Percentiles rank a stretch among this genome's conserved stretches.
Conservation (phyloP, 1,139 yeast species). For the Yamadazyma diospyri region DNA sequence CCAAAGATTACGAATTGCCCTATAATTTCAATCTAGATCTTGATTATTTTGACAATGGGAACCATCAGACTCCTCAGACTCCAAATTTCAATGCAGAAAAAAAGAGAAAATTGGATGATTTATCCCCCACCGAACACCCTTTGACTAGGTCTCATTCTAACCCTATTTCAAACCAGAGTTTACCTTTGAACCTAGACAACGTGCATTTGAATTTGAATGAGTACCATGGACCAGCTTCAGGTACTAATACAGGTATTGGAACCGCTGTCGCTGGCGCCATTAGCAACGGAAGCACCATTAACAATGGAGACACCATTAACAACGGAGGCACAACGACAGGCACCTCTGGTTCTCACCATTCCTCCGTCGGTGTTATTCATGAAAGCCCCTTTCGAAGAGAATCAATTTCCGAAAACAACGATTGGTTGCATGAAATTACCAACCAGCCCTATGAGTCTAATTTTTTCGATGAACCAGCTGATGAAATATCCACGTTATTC, state of each 20-base stretch:
- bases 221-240: background rate
- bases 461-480: conserved; percentile 18
- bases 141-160: conserved; percentile 3
- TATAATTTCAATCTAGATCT: conserved; percentile 28
- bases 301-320: too few species aligned
- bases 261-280: too few species aligned
- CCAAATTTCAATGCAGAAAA: background rate
- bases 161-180: background rate
- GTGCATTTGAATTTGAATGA: background rate
- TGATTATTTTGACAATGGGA: conserved; percentile 27
- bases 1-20: conserved; percentile 57
- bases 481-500: conserved; percentile 49
- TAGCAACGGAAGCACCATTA: too few species aligned
- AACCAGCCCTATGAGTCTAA: conserved; percentile 53
- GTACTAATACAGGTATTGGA: too few species aligned
- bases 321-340: too few species aligned
- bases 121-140: conserved; percentile 6
- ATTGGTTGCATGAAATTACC: conserved; percentile 69
- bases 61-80: background rate
- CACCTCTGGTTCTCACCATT: conserved; percentile 1
- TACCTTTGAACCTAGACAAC: background rate
- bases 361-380: conserved; percentile 5
- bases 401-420: conserved; percentile 29
- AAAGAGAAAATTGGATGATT: conserved; percentile 7
- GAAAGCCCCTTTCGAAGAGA: conserved; percentile 8